Percentiles rank a stretch among this genome's conserved stretches.
Evolutionary conservation across 23 red algal species (phyloP).

Genomic region (Cyanidiococcus yangmingshanensis): DNA sequence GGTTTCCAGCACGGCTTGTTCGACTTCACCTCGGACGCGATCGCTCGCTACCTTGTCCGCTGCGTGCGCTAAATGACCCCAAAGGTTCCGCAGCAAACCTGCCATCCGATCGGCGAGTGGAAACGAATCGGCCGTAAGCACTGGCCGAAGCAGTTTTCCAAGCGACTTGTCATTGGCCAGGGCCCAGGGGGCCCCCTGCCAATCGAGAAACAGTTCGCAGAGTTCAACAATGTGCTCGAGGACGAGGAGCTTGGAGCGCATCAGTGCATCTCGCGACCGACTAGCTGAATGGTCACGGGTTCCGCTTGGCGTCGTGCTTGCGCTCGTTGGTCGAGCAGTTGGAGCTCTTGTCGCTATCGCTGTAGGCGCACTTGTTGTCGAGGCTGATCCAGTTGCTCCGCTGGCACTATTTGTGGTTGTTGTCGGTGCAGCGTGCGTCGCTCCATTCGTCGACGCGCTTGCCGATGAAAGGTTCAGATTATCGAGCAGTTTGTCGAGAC

Average conservation of each 20-base stretch:
- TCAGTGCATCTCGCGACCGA: not conserved
- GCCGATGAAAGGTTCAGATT: not conserved
- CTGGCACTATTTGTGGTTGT: not conserved
- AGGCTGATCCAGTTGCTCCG: not conserved
- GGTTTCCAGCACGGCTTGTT: not conserved
- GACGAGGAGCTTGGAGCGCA: conserved; percentile 22
- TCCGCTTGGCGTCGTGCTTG: not conserved
- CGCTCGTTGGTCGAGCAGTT: not conserved
- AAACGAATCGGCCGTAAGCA: conserved; percentile 30
- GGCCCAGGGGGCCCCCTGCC: conserved; percentile 41
- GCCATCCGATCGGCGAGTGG: conserved; percentile 14
- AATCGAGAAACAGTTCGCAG: conserved; percentile 26
- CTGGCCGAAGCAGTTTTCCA: conserved; percentile 30
- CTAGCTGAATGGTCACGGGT: not conserved
- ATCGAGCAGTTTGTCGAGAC: conserved; percentile 3
- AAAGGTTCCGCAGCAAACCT: not conserved
- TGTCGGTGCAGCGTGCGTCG: not conserved
- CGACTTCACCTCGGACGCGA: not conserved
- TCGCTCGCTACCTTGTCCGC: not conserved
- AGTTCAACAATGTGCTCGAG: conserved; percentile 45
- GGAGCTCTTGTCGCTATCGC: not conserved
- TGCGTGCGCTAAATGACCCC: not conserved
- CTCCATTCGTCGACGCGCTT: not conserved
- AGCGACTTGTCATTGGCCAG: conserved; percentile 32
- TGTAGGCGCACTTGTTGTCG: conserved; percentile 12